phyloP scores from a whole-genome alignment of 495 filamentous ascomycete genomes.

The Ramalina peruviana region DNA sequence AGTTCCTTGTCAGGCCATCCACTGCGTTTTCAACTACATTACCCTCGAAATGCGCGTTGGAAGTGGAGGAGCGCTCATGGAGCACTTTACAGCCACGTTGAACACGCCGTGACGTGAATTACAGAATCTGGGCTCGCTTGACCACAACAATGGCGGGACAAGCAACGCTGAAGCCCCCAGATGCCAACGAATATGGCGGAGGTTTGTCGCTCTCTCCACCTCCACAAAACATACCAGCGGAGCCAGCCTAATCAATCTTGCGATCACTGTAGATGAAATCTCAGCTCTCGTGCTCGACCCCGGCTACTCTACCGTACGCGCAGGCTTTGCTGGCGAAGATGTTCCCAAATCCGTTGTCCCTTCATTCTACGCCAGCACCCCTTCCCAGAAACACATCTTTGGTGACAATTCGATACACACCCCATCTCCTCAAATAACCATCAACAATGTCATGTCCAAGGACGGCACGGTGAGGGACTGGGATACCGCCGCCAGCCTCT shows the following conservation, averaged over 20 bases:
- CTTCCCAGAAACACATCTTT: constrained; percentile 48
- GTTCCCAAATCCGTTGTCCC: constrained; percentile 85
- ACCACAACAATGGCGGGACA: constrained; percentile 7
- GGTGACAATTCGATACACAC: constrained; percentile 79
- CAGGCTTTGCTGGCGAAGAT: constrained; percentile 96
- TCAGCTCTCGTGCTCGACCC: constrained; percentile 93
- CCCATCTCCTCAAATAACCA: constrained; percentile 58
- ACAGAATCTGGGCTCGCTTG: too few relatives aligned
- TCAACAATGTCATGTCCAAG: constrained; percentile 77
- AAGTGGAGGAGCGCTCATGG: too few relatives aligned
- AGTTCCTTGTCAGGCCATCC: not conserved
- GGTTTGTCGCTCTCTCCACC: constrained; percentile 38
- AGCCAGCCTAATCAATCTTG: not conserved
- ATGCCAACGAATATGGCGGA: constrained; percentile 68
- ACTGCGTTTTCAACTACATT: too few relatives aligned
- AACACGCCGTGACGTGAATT: too few relatives aligned
- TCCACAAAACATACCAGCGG: not conserved
- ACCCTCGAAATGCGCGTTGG: too few relatives aligned
- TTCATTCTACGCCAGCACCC: constrained; percentile 64
- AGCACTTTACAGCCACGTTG: too few relatives aligned
- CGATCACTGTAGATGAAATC: constrained; percentile 62
- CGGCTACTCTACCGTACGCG: constrained; percentile 78
- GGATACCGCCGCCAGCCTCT: constrained; percentile 79
- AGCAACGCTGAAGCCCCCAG: constrained; percentile 32
- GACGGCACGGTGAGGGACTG: constrained; percentile 93